A percentile compares a stretch with the other conserved stretches of the same genome.
Evolutionary conservation across 2,329 filamentous ascomycete species (phyloP).

Genomic region (Diplocarpon rosae): DNA sequence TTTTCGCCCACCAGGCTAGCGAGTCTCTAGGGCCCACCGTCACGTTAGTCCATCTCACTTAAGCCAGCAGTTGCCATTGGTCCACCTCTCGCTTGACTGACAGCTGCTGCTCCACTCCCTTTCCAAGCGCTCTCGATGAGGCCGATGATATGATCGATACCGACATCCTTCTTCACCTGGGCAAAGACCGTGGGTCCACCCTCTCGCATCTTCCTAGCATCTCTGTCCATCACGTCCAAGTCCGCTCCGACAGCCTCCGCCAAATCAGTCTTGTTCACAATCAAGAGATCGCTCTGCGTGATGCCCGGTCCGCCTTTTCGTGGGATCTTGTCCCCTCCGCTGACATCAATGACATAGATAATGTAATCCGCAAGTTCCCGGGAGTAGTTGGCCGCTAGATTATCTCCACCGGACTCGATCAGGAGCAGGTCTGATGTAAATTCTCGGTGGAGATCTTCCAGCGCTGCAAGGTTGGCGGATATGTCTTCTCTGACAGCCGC

Average conservation of each 20-base stretch:
- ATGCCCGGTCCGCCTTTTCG: slow-evolving; percentile 94
- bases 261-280: slow-evolving; percentile 96
- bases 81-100: slow-evolving; percentile 42
- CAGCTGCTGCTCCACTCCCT: slow-evolving; percentile 67
- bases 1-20: background rate
- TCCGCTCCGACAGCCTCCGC: slow-evolving; percentile 86
- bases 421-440: slow-evolving; percentile 77
- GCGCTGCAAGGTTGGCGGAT: slow-evolving; percentile 79
- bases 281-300: slow-evolving; percentile 84
- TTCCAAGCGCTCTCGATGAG: slow-evolving; percentile 89
- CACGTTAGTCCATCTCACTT: slow-evolving; percentile 32
- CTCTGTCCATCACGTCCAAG: slow-evolving; percentile 84
- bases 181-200: slow-evolving; percentile 93
- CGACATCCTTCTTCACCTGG: slow-evolving; percentile 87
- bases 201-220: slow-evolving; percentile 88
- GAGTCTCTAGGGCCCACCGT: background rate
- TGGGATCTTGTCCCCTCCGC: slow-evolving; percentile 91
- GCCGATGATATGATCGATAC: slow-evolving; percentile 75
- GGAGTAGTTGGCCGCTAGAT: slow-evolving; percentile 92
- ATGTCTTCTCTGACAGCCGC: slow-evolving; percentile 97
- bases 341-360: slow-evolving; percentile 96
- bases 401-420: slow-evolving; percentile 93
- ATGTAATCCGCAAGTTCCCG: slow-evolving; percentile 95
- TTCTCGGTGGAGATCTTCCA: slow-evolving; percentile 75
- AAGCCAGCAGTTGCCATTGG: slow-evolving; percentile 46